These are phyloP conservation scores for Helminthosporium solani DNA, from an alignment of 2,329 filamentous ascomycete genomes.

Conservation along the genomic window DNA sequence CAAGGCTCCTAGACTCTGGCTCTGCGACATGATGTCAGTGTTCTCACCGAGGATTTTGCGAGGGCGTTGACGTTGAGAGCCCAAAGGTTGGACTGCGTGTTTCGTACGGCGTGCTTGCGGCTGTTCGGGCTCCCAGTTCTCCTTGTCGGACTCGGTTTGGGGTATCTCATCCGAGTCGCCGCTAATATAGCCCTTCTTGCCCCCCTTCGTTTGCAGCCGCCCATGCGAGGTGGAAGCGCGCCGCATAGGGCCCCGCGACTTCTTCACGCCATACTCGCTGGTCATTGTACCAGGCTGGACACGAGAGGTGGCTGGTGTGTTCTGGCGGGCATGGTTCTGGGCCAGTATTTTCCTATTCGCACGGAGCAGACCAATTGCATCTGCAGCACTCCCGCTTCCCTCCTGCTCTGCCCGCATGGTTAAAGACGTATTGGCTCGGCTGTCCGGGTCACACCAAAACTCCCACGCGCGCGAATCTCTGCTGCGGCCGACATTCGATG, in stretches of 20 bases:
- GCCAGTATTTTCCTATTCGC: constrained; percentile 59
- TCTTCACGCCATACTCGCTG: constrained; percentile 41
- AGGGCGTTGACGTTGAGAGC: constrained; percentile 29
- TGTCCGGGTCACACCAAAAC: constrained; percentile 80
- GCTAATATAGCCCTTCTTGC: constrained; percentile 21
- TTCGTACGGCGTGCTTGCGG: constrained; percentile 31
- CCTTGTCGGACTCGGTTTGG: constrained; percentile 84
- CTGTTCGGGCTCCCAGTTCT: constrained; percentile 71
- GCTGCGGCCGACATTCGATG: constrained; percentile 66
- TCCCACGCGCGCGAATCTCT: constrained; percentile 89
- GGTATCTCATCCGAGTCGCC: constrained; percentile 50
- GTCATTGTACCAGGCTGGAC: constrained; percentile 28
- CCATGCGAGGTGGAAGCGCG: constrained; percentile 39
- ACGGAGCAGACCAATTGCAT: constrained; percentile 77
- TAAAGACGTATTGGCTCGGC: constrained; percentile 66
- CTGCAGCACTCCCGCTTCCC: constrained; percentile 73
- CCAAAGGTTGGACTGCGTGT: constrained; percentile 29
- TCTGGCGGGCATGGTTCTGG: constrained; percentile 65
- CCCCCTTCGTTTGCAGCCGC: constrained; percentile 34
- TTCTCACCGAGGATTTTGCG: constrained; percentile 53
- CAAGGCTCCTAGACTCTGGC: constrained; percentile 39
- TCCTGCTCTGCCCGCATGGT: constrained; percentile 81
- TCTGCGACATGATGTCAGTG: constrained; percentile 43
- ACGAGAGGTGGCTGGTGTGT: constrained; percentile 49
- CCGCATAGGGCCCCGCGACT: constrained; percentile 33